Conservation (phyloP, 306 rosid species). For the Parietaria judaica region DNA sequence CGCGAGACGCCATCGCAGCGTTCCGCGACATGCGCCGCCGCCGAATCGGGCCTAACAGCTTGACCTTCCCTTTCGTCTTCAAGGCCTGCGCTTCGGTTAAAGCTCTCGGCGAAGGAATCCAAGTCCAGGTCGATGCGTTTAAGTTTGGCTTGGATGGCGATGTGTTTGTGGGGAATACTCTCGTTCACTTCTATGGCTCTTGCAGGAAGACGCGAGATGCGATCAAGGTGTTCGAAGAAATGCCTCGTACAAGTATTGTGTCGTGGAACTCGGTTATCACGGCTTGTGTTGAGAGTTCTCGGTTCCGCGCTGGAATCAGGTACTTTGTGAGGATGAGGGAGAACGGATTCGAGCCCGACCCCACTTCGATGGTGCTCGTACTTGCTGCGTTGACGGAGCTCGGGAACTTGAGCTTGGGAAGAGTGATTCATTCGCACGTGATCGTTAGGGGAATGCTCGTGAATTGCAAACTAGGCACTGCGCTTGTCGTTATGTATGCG, state of each 20-base stretch:
- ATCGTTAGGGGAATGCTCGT: conserved; percentile 50
- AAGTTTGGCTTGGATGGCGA: conserved; percentile 62
- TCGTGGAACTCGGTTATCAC: conserved; percentile 76
- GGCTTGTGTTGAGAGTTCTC: conserved; percentile 58
- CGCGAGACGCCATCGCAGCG: conserved; percentile 41
- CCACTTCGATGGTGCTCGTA: conserved; percentile 74
- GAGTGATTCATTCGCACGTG: conserved; percentile 63
- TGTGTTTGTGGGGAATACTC: conserved; percentile 61
- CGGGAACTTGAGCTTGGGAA: conserved; percentile 73
- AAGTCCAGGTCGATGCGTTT: conserved; percentile 44
- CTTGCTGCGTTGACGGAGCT: conserved; percentile 62
- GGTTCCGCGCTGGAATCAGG: conserved; percentile 40
- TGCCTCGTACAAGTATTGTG: conserved; percentile 53
- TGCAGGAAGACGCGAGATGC: conserved; percentile 58
- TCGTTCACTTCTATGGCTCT: conserved; percentile 55
- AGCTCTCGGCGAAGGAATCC: conserved; percentile 49
- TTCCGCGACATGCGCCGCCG: conserved; percentile 48
- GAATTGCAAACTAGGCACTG: conserved; percentile 61
- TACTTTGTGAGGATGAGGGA: conserved; percentile 55
- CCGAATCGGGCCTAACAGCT: conserved; percentile 45
- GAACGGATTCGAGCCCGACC: conserved; percentile 63
- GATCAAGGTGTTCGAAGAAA: conserved; percentile 50
- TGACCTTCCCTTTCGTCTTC: conserved; percentile 64
- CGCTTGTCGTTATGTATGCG: conserved; percentile 84
- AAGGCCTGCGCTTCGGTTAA: conserved; percentile 46